Percentiles rank a stretch among this genome's conserved stretches.
Evolutionary conservation across 2,329 filamentous ascomycete species (phyloP).

Genomic region (Daldinia eschscholtzii): DNA sequence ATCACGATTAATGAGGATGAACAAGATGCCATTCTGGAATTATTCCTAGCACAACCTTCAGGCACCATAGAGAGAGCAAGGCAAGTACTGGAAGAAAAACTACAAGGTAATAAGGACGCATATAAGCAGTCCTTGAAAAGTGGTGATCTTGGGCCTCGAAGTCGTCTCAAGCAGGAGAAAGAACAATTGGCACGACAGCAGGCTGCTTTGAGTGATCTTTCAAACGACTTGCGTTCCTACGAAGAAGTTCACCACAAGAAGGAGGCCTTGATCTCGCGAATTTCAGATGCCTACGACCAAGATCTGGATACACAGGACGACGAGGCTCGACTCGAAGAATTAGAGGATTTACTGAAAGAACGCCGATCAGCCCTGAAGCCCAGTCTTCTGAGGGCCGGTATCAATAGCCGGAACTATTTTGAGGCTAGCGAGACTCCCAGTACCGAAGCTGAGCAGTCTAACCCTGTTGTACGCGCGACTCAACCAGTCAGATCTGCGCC

Average conservation of each 20-base stretch:
- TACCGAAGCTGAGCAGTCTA: constrained; percentile 44
- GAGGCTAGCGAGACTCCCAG: constrained; percentile 47
- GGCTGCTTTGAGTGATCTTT: constrained; percentile 58
- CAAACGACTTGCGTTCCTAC: constrained; percentile 59
- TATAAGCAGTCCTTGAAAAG: constrained; percentile 63
- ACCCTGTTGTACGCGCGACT: constrained; percentile 60
- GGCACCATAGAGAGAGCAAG: constrained; percentile 53
- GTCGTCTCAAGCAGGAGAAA: constrained; percentile 64
- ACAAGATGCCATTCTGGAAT: constrained; percentile 53
- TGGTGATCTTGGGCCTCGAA: constrained; percentile 60
- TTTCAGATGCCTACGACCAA: constrained; percentile 65
- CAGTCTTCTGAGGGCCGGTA: constrained; percentile 59
- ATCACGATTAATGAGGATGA: constrained; percentile 48
- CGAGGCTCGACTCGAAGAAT: constrained; percentile 63
- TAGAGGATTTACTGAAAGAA: constrained; percentile 60
- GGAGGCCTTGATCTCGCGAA: constrained; percentile 61
- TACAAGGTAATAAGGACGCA: constrained; percentile 62
- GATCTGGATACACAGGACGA: constrained; percentile 65
- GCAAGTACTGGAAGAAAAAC: constrained; percentile 56
- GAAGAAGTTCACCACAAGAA: constrained; percentile 58
- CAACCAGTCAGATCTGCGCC: constrained; percentile 55
- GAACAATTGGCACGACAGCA: constrained; percentile 62
- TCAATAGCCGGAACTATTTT: constrained; percentile 59
- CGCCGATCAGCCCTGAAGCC: constrained; percentile 59
- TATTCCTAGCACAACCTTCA: constrained; percentile 54